These are phyloP conservation scores for Boletus rubropictus DNA, from an alignment of 768 basidiomycete species.

Conservation along the genomic window DNA sequence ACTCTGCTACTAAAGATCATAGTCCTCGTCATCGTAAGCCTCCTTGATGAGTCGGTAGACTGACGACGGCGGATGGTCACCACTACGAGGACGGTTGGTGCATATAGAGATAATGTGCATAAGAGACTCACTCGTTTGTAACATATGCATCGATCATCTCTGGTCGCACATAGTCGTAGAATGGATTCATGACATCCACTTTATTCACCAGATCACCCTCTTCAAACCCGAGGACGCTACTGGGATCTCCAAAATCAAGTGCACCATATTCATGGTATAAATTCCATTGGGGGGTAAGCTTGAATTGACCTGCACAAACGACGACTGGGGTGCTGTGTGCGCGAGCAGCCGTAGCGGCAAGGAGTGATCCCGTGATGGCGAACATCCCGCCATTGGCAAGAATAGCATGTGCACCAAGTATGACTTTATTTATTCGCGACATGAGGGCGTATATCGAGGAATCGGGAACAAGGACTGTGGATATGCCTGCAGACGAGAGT, in stretches of 20 bases:
- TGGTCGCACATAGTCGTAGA: slow-evolving; percentile 91
- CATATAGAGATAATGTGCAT: neutral
- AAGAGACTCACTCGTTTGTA: slow-evolving; percentile 83
- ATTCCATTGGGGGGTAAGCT: slow-evolving; percentile 89
- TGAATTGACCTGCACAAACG: slow-evolving; percentile 94
- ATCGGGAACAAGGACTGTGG: slow-evolving; percentile 95
- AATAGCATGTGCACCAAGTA: slow-evolving; percentile 92
- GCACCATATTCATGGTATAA: slow-evolving; percentile 82
- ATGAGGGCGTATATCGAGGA: slow-evolving; percentile 93
- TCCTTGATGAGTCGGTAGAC: slow-evolving; percentile 91
- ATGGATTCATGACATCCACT: slow-evolving; percentile 92
- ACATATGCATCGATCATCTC: slow-evolving; percentile 92
- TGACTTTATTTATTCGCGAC: slow-evolving; percentile 95
- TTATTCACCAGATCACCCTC: slow-evolving; percentile 77
- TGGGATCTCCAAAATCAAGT: slow-evolving; percentile 70
- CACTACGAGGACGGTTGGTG: slow-evolving; percentile 43
- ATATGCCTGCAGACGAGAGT: slow-evolving; percentile 73
- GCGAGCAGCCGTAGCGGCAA: slow-evolving; percentile 81
- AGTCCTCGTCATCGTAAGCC: slow-evolving; percentile 92
- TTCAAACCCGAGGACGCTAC: slow-evolving; percentile 64
- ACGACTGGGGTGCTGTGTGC: slow-evolving; percentile 90
- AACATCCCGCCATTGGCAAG: slow-evolving; percentile 97
- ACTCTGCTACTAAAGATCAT: slow-evolving; percentile 46
- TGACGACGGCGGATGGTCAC: slow-evolving; percentile 93
- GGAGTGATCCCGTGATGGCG: slow-evolving; percentile 76